phyloP scores from a whole-genome alignment of 495 filamentous ascomycete genomes.

The Articulospora tetracladia region DNA sequence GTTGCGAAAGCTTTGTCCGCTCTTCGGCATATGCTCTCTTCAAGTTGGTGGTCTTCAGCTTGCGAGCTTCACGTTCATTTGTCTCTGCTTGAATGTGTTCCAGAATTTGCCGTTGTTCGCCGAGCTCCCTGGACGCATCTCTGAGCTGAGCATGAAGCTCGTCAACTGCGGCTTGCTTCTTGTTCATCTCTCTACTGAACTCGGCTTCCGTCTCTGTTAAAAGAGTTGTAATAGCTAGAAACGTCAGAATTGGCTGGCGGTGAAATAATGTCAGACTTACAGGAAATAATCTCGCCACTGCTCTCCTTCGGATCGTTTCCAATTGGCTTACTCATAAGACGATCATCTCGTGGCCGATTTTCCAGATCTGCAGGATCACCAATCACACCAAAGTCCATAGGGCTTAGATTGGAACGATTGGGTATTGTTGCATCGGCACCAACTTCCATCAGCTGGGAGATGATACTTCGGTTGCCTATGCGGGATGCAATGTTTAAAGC shows the following conservation, averaged over 20 bases:
- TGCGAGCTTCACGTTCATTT: slow-evolving; percentile 53
- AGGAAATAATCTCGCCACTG: slow-evolving; percentile 65
- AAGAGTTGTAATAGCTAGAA: slow-evolving; percentile 65
- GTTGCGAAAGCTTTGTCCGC: slow-evolving; percentile 31
- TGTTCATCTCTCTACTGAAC: slow-evolving; percentile 68
- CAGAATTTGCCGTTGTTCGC: slow-evolving; percentile 66
- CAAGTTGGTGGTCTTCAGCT: slow-evolving; percentile 59
- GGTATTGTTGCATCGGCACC: slow-evolving; percentile 85
- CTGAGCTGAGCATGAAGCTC: slow-evolving; percentile 71
- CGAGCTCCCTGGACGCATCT: slow-evolving; percentile 71
- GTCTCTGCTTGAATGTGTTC: slow-evolving; percentile 60
- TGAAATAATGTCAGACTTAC: slow-evolving; percentile 41
- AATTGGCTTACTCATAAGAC: slow-evolving; percentile 17
- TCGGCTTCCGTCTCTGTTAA: slow-evolving; percentile 68
- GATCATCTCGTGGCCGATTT: slow-evolving; percentile 38
- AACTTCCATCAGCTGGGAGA: slow-evolving; percentile 89
- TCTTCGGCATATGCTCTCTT: slow-evolving; percentile 49
- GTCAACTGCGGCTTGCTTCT: slow-evolving; percentile 80
- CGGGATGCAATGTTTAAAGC: slow-evolving; percentile 90
- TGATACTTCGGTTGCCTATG: slow-evolving; percentile 84
- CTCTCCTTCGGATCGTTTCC: slow-evolving; percentile 43
- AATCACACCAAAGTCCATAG: slow-evolving; percentile 81
- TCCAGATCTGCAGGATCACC: slow-evolving; percentile 47
- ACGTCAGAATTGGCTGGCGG: slow-evolving; percentile 8
- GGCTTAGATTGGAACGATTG: slow-evolving; percentile 81